Base-by-base conservation (phyloP, 2,329 filamentous ascomycete genomes). In the Hypoxylon sp. region DNA sequence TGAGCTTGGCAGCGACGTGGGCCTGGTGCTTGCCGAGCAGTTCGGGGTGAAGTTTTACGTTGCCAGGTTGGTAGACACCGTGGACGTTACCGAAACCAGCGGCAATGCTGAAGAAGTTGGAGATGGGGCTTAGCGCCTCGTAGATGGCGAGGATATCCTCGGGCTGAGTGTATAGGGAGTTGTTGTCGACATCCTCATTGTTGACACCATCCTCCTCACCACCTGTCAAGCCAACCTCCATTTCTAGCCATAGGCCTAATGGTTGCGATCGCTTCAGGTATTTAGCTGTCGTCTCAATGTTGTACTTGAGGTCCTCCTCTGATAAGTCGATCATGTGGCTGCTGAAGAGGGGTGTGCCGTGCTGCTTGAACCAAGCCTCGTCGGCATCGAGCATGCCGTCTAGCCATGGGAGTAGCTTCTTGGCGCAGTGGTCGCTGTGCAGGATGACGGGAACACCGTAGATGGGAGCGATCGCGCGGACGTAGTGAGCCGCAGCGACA, bases 231-330 rank as follows among this genome's bases (percentile, higher is more conserved):
- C 92, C 93, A 73, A 97, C 93, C 84, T 94, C 91, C 95, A 98
- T 99, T 89, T 99, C 96, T 75, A 99, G 90, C 93, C 93, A 98
- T 84, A 98, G 94, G 89, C 97, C 97, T 93, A 98, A 93, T 76
- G 94, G 94, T 54, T 94, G 93, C 80, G 92, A 93, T 75, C 95
- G 92, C 90, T 97, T 91, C 72, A 98, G 89, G 88, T 99, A 98
- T 82, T 91, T 89, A 80, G 92, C 93, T 69, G 95, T 98, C 80
- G 93, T 98, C 80, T 91, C 81, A 78, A 99, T 92, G 89, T 99
- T 98, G 84, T 88, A 93, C 69, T 96, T 89, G 73, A 97, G 92
- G 44, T 89, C 80, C 87, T 98, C 95, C 86, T 98, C 96, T 27
- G 92, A 96, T 77, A 98, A 85, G 83, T 99, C 96, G 79, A 98